phyloP scores from a whole-genome alignment of 768 basidiomycete species.

The Rhodotorula diobovata region DNA sequence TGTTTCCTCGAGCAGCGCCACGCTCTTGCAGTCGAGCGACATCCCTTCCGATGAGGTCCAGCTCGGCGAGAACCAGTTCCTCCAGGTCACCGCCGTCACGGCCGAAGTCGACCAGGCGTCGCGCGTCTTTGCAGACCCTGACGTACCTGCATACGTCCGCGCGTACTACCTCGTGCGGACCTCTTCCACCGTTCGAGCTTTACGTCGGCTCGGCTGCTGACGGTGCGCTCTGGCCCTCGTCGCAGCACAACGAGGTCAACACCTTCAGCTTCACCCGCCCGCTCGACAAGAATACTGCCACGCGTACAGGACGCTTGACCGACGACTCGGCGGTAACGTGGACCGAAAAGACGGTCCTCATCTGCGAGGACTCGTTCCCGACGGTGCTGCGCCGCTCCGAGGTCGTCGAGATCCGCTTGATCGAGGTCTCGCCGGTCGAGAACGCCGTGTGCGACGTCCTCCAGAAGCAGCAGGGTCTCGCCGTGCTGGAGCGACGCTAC shows the following conservation, averaged over 20 bases:
- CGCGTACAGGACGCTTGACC: slow-evolving; percentile 46
- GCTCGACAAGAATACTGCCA: slow-evolving; percentile 55
- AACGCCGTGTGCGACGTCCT: slow-evolving; percentile 76
- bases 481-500: slow-evolving; percentile 64
- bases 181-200: background rate
- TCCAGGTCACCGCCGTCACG: slow-evolving; percentile 78
- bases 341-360: slow-evolving; percentile 74
- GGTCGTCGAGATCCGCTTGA: slow-evolving; percentile 63
- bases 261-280: slow-evolving; percentile 73
- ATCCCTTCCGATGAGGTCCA: slow-evolving; percentile 78
- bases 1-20: slow-evolving; percentile 58
- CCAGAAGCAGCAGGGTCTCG: slow-evolving; percentile 71
- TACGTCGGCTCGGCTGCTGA: background rate
- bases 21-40: slow-evolving; percentile 64
- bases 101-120: slow-evolving; percentile 73
- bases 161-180: slow-evolving; percentile 59
- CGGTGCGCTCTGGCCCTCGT: no score
- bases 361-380: slow-evolving; percentile 82
- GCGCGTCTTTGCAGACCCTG: slow-evolving; percentile 59
- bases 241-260: slow-evolving; percentile 76
- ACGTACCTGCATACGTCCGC: slow-evolving; percentile 47
- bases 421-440: slow-evolving; percentile 80
- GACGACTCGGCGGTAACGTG: slow-evolving; percentile 51
- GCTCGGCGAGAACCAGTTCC: slow-evolving; percentile 72
- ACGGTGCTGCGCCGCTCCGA: slow-evolving; percentile 87